Evolutionary conservation across 2,329 filamentous ascomycete species (phyloP).

Genomic region (Dactylellina leptospora): DNA sequence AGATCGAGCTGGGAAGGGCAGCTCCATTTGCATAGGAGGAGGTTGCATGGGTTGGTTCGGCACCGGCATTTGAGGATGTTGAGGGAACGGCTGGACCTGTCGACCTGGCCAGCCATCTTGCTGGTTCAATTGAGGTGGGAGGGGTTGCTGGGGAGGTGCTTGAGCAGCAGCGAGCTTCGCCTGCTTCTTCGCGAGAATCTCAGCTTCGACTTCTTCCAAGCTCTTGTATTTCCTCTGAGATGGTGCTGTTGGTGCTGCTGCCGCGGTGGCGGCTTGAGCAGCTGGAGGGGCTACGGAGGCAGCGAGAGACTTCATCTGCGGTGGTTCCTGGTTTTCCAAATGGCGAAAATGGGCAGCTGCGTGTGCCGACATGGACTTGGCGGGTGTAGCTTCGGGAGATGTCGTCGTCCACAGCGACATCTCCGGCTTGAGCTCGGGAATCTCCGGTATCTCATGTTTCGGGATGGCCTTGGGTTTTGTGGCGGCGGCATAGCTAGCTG

Average conservation of each 20-base stretch:
- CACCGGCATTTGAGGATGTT: constrained; percentile 58
- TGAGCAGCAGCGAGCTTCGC: constrained; percentile 57
- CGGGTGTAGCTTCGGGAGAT: constrained; percentile 43
- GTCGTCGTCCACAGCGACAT: constrained; percentile 82
- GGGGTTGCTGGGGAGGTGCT: constrained; percentile 50
- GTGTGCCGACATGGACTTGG: constrained; percentile 30
- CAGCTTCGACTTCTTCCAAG: constrained; percentile 93
- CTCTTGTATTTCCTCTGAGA: constrained; percentile 83
- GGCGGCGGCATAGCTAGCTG: constrained; percentile 72
- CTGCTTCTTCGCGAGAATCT: constrained; percentile 74
- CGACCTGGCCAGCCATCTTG: constrained; percentile 42
- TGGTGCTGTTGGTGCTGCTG: constrained; percentile 58
- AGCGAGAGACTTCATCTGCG: constrained; percentile 57
- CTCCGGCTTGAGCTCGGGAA: constrained; percentile 90
- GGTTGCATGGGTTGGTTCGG: constrained; percentile 58
- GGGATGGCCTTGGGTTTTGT: constrained; percentile 20
- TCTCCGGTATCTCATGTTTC: constrained; percentile 66
- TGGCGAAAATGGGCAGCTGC: constrained; percentile 71
- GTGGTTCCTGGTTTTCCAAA: constrained; percentile 59
- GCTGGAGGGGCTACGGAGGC: constrained; percentile 27
- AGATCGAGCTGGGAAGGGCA: constrained; percentile 58
- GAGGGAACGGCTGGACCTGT: constrained; percentile 55
- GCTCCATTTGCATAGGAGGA: constrained; percentile 55
- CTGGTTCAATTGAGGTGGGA: constrained; percentile 56
- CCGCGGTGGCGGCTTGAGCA: constrained; percentile 54